Conservation (phyloP, 371 early-diverging fungal species). For the Zancudomyces culisetae region DNA sequence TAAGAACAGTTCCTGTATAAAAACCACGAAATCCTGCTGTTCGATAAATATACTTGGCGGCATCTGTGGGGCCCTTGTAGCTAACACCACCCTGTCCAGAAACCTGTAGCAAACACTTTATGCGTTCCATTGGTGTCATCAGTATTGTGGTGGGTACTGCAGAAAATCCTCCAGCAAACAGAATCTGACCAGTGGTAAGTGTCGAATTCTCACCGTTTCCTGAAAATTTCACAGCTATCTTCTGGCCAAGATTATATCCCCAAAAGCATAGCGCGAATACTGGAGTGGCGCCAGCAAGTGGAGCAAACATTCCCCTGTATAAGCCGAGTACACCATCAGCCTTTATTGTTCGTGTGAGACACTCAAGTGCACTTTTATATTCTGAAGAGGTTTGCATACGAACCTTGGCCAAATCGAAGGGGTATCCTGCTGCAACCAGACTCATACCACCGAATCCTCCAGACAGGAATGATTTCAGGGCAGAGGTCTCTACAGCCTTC, state of each 20-base stretch:
- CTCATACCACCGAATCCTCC: slow-evolving; percentile 83
- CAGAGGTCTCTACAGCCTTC: too few species aligned
- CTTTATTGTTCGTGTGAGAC: slow-evolving; percentile 70
- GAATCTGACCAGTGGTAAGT: slow-evolving; percentile 54
- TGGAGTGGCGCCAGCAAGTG: slow-evolving; percentile 81
- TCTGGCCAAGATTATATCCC: slow-evolving; percentile 50
- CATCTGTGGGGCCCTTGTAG: slow-evolving; percentile 71
- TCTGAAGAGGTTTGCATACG: slow-evolving; percentile 77
- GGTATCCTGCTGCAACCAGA: slow-evolving; percentile 46
- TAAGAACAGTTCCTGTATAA: slow-evolving; percentile 87
- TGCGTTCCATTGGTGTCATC: slow-evolving; percentile 85
- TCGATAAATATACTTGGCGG: slow-evolving; percentile 44
- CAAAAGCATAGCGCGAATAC: slow-evolving; percentile 90
- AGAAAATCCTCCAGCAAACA: slow-evolving; percentile 88
- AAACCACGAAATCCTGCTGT: slow-evolving; percentile 64
- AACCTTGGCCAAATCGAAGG: slow-evolving; percentile 74
- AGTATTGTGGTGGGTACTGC: slow-evolving; percentile 86
- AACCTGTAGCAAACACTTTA: slow-evolving; percentile 87
- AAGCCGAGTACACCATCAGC: slow-evolving; percentile 76
- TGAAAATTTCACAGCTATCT: slow-evolving; percentile 16
- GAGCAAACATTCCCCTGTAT: slow-evolving; percentile 88
- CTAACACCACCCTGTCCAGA: slow-evolving; percentile 40
- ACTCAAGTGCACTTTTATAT: slow-evolving; percentile 77
- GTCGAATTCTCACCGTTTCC: neutral
- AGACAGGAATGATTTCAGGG: slow-evolving; percentile 75